These are phyloP conservation scores for Verticillium tricorpus DNA, from an alignment of 2,329 filamentous ascomycete species.

Conservation along the genomic window DNA sequence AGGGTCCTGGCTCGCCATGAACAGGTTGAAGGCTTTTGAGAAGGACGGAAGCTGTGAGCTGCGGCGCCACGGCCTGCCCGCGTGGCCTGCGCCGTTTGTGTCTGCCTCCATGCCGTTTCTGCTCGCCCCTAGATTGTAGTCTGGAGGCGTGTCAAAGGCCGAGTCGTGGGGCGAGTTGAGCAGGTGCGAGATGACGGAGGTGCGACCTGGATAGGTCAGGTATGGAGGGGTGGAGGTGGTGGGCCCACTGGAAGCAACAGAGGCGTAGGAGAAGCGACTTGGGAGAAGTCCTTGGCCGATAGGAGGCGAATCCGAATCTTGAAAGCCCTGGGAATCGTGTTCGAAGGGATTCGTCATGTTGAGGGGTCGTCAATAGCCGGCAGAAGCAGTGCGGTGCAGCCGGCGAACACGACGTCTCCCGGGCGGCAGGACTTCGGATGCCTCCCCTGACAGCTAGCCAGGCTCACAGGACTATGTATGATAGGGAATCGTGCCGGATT, in stretches of 20 bases:
- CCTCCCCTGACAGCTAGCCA: neutral
- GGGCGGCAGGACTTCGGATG: neutral
- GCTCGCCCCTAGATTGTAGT: constrained; percentile 11
- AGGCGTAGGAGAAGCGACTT: constrained; percentile 36
- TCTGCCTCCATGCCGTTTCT: constrained; percentile 27
- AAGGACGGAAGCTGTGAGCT: constrained; percentile 35
- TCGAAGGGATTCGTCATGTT: constrained; percentile 40
- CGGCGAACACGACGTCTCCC: neutral
- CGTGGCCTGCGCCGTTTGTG: constrained; percentile 19
- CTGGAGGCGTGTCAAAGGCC: constrained; percentile 26
- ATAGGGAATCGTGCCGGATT: neutral
- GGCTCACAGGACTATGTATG: neutral
- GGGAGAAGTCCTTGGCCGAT: constrained; percentile 24
- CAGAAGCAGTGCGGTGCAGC: neutral
- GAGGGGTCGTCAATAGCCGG: constrained; percentile 10
- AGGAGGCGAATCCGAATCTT: constrained; percentile 23
- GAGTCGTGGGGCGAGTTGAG: constrained; percentile 42
- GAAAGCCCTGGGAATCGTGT: constrained; percentile 26
- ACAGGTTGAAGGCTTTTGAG: constrained; percentile 50
- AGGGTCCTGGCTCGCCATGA: constrained; percentile 28
- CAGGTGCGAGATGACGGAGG: constrained; percentile 49
- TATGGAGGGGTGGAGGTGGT: constrained; percentile 28
- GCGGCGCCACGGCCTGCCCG: constrained; percentile 13
- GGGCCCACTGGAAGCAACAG: constrained; percentile 32
- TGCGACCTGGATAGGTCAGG: constrained; percentile 29